Conservation (phyloP, 1,139 yeast species). For the Blastobotrys buckinghamii region DNA sequence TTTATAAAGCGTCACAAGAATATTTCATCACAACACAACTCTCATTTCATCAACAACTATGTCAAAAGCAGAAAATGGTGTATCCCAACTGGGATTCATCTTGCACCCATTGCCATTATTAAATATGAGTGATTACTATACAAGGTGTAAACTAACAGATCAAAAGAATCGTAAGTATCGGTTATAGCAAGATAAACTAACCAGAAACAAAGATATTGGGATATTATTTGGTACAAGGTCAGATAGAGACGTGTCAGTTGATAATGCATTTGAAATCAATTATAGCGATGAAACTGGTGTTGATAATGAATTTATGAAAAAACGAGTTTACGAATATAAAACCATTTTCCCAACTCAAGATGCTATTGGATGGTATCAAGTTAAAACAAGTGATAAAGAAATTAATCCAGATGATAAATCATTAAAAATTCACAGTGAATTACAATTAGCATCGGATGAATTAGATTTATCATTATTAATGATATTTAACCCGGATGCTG, state of each 20-base stretch:
- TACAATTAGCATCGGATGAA: conserved; percentile 16
- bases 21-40: too few species aligned
- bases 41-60: not conserved
- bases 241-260: conserved; percentile 27
- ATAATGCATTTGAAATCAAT: conserved; percentile 32
- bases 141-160: conserved; percentile 24
- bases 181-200: conserved; percentile 5
- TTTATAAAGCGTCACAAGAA: too few species aligned
- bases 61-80: not conserved
- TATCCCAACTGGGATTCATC: conserved; percentile 17
- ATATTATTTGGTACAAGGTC: conserved; percentile 31
- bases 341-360: conserved; percentile 32
- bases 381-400: conserved; percentile 17
- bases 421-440: conserved; percentile 21
- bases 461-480: conserved; percentile 20
- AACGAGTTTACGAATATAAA: conserved; percentile 25
- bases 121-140: conserved; percentile 33
- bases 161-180: conserved; percentile 21
- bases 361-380: conserved; percentile 31
- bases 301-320: conserved; percentile 23
- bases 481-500: conserved; percentile 19
- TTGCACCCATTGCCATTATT: conserved; percentile 35
- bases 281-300: conserved; percentile 14
- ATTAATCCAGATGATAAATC: conserved; percentile 20
- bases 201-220: conserved; percentile 25